Evolutionary conservation across 2,329 filamentous ascomycete species (phyloP).

Genomic region (Aspergillus sclerotialis): DNA sequence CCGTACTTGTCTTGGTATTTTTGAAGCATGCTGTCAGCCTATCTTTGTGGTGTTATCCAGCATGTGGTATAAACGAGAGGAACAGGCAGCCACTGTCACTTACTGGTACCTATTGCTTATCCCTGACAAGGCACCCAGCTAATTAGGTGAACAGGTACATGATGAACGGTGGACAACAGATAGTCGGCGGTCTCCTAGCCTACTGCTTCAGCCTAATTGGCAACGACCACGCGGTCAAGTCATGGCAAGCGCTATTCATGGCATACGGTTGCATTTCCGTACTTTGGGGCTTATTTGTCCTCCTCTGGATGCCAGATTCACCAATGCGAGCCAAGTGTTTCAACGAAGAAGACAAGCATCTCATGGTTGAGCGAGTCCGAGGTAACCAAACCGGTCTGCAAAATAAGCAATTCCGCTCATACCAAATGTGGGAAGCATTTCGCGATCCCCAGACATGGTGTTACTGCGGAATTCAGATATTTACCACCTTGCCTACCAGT

Average conservation of each 20-base stretch:
- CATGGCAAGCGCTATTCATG: conserved; percentile 65
- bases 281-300: conserved; percentile 58
- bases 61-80: conserved; percentile 65
- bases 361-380: conserved; percentile 56
- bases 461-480: conserved; percentile 59
- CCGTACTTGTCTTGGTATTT: conserved; percentile 62
- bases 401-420: conserved; percentile 47
- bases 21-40: conserved; percentile 64
- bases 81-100: conserved; percentile 60
- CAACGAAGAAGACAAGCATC: conserved; percentile 56
- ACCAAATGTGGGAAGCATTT: conserved; percentile 53
- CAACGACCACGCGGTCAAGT: conserved; percentile 46
- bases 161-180: conserved; percentile 70
- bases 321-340: conserved; percentile 68
- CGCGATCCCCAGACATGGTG: conserved; percentile 61
- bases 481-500: conserved; percentile 65
- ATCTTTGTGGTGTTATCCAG: conserved; percentile 59
- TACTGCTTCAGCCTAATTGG: conserved; percentile 48
- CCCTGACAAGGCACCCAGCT: not conserved
- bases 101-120: conserved; percentile 51
- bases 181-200: conserved; percentile 63
- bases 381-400: conserved; percentile 57
- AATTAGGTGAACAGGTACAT: conserved; percentile 47
- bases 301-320: conserved; percentile 59
- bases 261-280: conserved; percentile 58